Conservation (phyloP, 192 early-diverging fungal species). For the Linnemannia exigua region DNA sequence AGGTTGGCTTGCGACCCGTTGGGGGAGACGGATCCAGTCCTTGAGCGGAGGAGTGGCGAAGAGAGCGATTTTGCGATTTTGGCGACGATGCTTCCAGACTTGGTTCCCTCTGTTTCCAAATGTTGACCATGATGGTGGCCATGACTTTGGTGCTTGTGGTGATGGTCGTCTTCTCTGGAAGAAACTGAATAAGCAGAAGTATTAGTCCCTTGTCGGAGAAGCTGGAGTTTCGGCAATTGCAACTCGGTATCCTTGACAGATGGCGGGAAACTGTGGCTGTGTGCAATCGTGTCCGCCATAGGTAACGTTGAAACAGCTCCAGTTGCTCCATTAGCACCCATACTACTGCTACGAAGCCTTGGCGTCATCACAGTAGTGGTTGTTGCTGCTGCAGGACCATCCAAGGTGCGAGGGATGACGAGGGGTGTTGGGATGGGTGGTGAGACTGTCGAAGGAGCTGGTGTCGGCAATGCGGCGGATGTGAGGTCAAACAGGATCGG, state of each 20-base stretch:
- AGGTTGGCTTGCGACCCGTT: slow-evolving; percentile 23
- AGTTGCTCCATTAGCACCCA: neutral
- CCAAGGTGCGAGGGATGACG: neutral
- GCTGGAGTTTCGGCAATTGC: neutral
- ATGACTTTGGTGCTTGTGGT: too few species aligned
- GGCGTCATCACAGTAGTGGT: neutral
- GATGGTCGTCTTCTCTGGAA: neutral
- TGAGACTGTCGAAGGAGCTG: neutral
- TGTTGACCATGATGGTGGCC: neutral
- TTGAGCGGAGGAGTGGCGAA: slow-evolving; percentile 20
- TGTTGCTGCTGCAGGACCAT: too few species aligned
- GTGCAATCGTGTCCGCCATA: neutral
- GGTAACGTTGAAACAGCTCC: neutral
- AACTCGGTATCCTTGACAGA: neutral
- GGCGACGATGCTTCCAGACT: slow-evolving; percentile 15
- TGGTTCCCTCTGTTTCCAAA: neutral
- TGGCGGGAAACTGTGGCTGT: neutral
- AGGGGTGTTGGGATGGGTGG: neutral
- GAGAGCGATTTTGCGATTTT: slow-evolving; percentile 48
- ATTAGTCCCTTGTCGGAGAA: neutral
- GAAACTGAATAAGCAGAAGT: neutral
- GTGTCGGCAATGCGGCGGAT: slow-evolving; percentile 21
- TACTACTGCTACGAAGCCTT: neutral
- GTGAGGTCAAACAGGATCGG: slow-evolving; percentile 42
- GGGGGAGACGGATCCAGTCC: slow-evolving; percentile 9